Evolutionary conservation across 2,329 filamentous ascomycete genomes (phyloP), one percentile per base, ranked within the genome.

Genomic region (Huntiella savannae): DNA sequence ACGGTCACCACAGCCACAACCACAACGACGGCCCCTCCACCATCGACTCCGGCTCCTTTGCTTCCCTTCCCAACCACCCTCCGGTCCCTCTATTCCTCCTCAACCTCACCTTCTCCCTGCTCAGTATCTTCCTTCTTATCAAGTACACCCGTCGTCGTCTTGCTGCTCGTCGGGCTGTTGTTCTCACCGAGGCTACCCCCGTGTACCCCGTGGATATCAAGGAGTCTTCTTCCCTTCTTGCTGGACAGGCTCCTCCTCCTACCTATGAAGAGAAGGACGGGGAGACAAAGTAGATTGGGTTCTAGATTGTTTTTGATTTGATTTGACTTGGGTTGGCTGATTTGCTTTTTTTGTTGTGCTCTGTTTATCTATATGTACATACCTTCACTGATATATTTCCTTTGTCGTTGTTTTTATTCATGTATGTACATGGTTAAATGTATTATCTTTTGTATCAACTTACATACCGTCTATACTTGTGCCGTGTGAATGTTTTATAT

Each of bases 41-140:
- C 6, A 34, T 34, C 16, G 35, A 43, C 17, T 37, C 46, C 17
- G 42, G 46, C 28, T 34, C 34, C 10, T 41, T 45, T 8, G 46
- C 43, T 15, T 41, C 43, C 12, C 36, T 43, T 11, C 43, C 42
- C 13, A 13, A 33, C 15, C 33, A 34, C n/a, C 43, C 33, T 11
- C 43, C 38, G 11, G 38, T 46, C 17, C 32, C 38, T 7, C 33
- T 46, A 2, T 37, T 49, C 17, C 32, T 45, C 10, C 22, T 46
- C 39, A 46, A 49, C 17, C 39, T 32, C 11, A 38, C 42, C 12
- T 49, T 49, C 28, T 41, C 43, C 12, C 36, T 43, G 16, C 19
- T 49, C 19, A 43, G 47, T 13, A 39, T 49, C 22, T 16, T 49
- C 12, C 28, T 43, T 15, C 34, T 40, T 4, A 37, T 37, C n/a